Evolutionary conservation across 495 filamentous ascomycete species (phyloP), one percentile per base, ranked within the genome.

Genomic region (Staphylotrichum tortipilum): DNA sequence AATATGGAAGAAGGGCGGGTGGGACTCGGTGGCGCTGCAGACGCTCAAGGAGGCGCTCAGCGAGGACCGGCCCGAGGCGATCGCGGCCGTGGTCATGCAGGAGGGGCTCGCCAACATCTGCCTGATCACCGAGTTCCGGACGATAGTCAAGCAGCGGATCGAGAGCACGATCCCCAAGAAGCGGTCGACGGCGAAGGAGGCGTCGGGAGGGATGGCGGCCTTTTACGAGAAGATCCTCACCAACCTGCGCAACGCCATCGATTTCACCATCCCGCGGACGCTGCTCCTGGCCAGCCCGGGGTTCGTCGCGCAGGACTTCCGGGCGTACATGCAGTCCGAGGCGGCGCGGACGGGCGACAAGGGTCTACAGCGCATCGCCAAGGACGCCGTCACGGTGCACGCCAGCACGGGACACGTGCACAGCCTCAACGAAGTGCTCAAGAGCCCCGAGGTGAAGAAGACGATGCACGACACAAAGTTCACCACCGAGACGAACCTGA

Each of bases 51-150:
- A 95, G 62, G 86, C 89, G 1, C 72, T 88, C 3, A 82, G 86
- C 58, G 78, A 84, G 54, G 76, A 84, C 24, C 83, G 86, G 29
- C 80, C 83, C 15, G 88, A 87, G 0, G 84, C 89, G 54, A 78
- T 92, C 18, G 82, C 86, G 35, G 92, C 91, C 2, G 83, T 96
- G 1, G 82, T 96, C 5, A 94, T 97, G 88, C 87, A 95, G 52
- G 91, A 96, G 56, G 92, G 91, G 0, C 54, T 94, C 30, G 90
- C 94, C 43, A 91, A 95, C 71, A 85, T 98, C 47, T 95, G 89
- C 65, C 77, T 95, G 17, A 88, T 98, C 53, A 94, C 89, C 10
- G 88, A 95, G 49, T 83, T 86, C 60, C 89, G 89, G 53, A 97
- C 91, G 3, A 75, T 96, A 53, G 64, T 95, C 51, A 84, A 88